Conservation (phyloP, 208 protist species). For the Naegleria fowleri region DNA sequence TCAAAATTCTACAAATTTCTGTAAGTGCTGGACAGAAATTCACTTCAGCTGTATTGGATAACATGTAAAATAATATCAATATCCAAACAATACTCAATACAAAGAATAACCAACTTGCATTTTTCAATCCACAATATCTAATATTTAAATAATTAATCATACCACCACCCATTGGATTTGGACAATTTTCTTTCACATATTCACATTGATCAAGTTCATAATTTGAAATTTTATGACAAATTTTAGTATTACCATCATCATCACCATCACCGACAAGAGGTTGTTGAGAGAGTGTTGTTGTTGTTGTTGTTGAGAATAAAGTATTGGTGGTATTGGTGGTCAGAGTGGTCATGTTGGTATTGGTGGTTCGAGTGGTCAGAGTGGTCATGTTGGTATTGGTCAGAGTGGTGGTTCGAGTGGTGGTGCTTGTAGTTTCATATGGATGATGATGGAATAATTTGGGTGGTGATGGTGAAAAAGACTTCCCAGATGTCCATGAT, state of each 20-base stretch:
- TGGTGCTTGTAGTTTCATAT: no score
- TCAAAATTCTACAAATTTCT: conserved; percentile 19
- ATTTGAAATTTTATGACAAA: not conserved
- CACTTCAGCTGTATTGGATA: not conserved
- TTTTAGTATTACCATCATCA: conserved; percentile 18
- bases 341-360: no score
- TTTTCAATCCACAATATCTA: conserved; percentile 22
- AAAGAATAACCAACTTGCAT: not conserved
- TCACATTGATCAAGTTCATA: not conserved
- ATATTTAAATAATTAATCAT: conserved; percentile 11
- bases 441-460: no score
- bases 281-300: no score
- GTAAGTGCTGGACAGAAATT: not conserved
- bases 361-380: no score
- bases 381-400: no score
- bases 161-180: conserved; percentile 20
- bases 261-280: not conserved
- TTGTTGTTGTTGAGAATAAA: no score
- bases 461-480: no score
- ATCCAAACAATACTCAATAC: not conserved
- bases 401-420: no score
- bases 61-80: not conserved
- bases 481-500: no score
- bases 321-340: no score
- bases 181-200: conserved; percentile 20